Conservation (phyloP, 176 grass and related monocot genomes). For the Musa beccarii region DNA sequence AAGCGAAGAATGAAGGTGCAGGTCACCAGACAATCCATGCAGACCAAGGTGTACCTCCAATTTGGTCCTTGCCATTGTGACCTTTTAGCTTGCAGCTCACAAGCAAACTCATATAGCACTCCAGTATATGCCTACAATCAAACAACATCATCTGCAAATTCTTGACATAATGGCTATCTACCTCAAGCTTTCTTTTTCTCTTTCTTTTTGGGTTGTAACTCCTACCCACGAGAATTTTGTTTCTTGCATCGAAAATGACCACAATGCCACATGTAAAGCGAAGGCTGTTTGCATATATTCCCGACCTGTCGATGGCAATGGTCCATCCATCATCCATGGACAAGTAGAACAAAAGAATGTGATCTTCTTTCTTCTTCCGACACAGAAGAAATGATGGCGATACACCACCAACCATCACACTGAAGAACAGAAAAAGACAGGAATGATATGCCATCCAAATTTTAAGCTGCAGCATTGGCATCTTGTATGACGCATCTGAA, state of each 20-base stretch:
- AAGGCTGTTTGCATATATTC: not conserved
- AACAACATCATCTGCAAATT: not conserved
- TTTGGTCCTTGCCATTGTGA: too few relatives aligned
- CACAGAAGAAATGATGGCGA: not conserved
- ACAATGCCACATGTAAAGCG: not conserved
- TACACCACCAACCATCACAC: not conserved
- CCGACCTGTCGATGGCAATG: not conserved
- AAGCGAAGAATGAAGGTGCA: too few relatives aligned
- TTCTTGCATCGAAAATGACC: not conserved
- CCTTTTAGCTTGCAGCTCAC: too few relatives aligned
- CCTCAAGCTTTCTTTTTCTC: not conserved
- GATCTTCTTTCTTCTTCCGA: not conserved
- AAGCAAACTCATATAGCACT: too few relatives aligned
- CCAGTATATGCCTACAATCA: too few relatives aligned
- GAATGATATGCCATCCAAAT: not conserved
- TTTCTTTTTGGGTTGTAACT: not conserved
- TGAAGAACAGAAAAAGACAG: not conserved
- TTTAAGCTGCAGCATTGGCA: not conserved
- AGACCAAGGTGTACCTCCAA: too few relatives aligned
- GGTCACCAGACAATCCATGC: too few relatives aligned
- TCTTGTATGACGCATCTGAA: not conserved
- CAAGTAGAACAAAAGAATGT: not conserved
- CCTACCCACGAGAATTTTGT: not conserved
- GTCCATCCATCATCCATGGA: not conserved
- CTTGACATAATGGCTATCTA: not conserved